Conservation (phyloP, 2,329 filamentous ascomycete genomes). For the Fusarium bactridioides region DNA sequence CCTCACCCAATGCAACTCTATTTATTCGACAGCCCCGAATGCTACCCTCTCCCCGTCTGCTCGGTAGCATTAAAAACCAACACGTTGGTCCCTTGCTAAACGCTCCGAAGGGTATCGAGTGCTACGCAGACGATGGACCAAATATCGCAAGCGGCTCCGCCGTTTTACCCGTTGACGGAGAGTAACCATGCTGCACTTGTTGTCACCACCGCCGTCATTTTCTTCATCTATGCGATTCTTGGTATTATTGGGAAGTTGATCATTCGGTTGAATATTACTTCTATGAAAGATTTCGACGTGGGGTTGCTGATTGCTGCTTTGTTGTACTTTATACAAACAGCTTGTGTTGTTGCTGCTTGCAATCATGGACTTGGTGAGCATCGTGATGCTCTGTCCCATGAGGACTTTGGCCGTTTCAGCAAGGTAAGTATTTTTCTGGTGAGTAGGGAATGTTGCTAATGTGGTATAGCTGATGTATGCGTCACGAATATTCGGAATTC, state of each 20-base stretch:
- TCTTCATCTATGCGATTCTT: slow-evolving; percentile 33
- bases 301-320: slow-evolving; percentile 2
- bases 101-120: neutral
- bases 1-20: neutral
- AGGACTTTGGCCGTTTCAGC: slow-evolving; percentile 16
- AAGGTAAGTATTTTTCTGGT: neutral
- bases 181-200: slow-evolving; percentile 35
- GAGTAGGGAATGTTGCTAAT: neutral
- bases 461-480: slow-evolving; percentile 28
- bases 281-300: slow-evolving; percentile 33
- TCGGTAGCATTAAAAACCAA: slow-evolving; percentile 1
- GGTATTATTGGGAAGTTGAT: slow-evolving; percentile 33
- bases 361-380: slow-evolving; percentile 25
- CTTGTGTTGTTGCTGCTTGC: slow-evolving; percentile 30
- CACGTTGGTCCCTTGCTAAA: neutral
- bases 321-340: slow-evolving; percentile 33
- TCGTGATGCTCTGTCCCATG: neutral
- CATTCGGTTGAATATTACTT: slow-evolving; percentile 37
- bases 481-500: slow-evolving; percentile 26
- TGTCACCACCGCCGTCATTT: slow-evolving; percentile 31
- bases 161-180: slow-evolving; percentile 33
- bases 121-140: slow-evolving; percentile 15
- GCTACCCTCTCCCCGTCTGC: neutral
- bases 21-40: slow-evolving; percentile 5
- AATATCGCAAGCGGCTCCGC: slow-evolving; percentile 19